Evolutionary conservation across 2,329 filamentous ascomycete genomes (phyloP).

Genomic region (Coniochaeta sp.): DNA sequence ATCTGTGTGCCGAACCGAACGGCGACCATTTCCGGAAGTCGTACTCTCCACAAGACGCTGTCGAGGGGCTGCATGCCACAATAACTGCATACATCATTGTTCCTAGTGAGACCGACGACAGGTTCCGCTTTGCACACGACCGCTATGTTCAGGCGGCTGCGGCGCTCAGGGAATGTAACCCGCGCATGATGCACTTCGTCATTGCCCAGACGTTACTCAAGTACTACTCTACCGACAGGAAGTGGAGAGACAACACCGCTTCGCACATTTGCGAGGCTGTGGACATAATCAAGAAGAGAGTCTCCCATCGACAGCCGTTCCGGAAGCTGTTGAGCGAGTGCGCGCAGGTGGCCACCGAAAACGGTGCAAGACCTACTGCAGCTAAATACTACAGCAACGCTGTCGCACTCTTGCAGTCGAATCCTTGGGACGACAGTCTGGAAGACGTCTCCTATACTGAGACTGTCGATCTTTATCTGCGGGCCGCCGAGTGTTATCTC

Average conservation of each 20-base stretch:
- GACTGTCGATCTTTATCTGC: slow-evolving; percentile 71
- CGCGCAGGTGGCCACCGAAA: slow-evolving; percentile 71
- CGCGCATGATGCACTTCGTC: slow-evolving; percentile 81
- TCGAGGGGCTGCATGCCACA: slow-evolving; percentile 72
- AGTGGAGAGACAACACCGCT: slow-evolving; percentile 64
- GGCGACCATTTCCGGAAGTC: slow-evolving; percentile 30
- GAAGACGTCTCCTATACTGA: slow-evolving; percentile 80
- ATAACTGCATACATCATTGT: slow-evolving; percentile 76
- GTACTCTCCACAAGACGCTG: slow-evolving; percentile 59
- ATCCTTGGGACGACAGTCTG: slow-evolving; percentile 65
- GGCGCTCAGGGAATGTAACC: slow-evolving; percentile 61
- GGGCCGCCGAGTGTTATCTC: slow-evolving; percentile 75
- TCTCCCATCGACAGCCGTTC: slow-evolving; percentile 57
- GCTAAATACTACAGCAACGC: slow-evolving; percentile 76
- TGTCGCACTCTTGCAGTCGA: slow-evolving; percentile 68
- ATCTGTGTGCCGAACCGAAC: slow-evolving; percentile 24
- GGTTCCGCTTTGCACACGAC: slow-evolving; percentile 84
- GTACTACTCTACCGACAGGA: slow-evolving; percentile 55
- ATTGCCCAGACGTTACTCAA: slow-evolving; percentile 77
- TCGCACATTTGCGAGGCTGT: slow-evolving; percentile 75
- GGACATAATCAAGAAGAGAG: slow-evolving; percentile 62
- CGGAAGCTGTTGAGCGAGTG: slow-evolving; percentile 72
- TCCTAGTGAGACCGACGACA: slow-evolving; percentile 75
- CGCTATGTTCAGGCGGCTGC: slow-evolving; percentile 73
- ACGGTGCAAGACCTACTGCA: slow-evolving; percentile 74